Conservation (phyloP, 164 flowering plant species). For the Akebia trifoliata region DNA sequence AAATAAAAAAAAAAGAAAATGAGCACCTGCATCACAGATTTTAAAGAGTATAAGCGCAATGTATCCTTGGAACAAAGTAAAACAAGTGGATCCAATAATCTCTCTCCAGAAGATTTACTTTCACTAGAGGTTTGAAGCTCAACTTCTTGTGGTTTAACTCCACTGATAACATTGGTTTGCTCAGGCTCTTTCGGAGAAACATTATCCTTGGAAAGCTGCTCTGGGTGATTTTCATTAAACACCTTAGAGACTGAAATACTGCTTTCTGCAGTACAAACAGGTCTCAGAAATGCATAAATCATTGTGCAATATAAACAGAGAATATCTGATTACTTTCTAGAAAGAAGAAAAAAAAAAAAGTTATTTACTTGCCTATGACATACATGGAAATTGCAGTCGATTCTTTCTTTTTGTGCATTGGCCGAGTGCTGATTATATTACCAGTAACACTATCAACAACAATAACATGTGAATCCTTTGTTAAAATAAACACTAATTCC, state of each 20-base stretch:
- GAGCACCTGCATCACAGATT: conserved; percentile 59
- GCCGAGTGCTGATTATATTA: conserved; percentile 29
- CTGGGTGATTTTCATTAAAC: conserved; percentile 24
- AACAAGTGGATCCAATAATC: conserved; percentile 35
- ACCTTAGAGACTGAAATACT: conserved; percentile 17
- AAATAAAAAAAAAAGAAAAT: conserved; percentile 8
- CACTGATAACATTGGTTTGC: conserved; percentile 16
- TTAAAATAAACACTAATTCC: conserved; percentile 44
- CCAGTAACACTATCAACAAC: conserved; percentile 49
- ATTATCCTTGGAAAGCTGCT: conserved; percentile 24
- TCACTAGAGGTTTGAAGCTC: conserved; percentile 26
- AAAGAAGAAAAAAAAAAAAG: conserved; percentile 1
- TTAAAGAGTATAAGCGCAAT: conserved; percentile 45
- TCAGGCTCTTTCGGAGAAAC: conserved; percentile 20
- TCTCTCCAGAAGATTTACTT: conserved; percentile 19
- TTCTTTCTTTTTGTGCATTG: conserved; percentile 43
- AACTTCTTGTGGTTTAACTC: conserved; percentile 23
- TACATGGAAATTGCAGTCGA: conserved; percentile 59
- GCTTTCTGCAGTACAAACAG: conserved; percentile 33
- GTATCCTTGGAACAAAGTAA: conserved; percentile 71
- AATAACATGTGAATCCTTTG: conserved; percentile 51
- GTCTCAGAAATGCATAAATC: conserved; percentile 9
- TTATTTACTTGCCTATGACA: conserved; percentile 73
- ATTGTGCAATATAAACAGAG: not conserved
- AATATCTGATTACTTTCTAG: conserved; percentile 1